Percentiles rank a stretch among this genome's conserved stretches.
Evolutionary conservation across 208 protist species (phyloP).

Genomic region (Wallacemonas sp.): DNA sequence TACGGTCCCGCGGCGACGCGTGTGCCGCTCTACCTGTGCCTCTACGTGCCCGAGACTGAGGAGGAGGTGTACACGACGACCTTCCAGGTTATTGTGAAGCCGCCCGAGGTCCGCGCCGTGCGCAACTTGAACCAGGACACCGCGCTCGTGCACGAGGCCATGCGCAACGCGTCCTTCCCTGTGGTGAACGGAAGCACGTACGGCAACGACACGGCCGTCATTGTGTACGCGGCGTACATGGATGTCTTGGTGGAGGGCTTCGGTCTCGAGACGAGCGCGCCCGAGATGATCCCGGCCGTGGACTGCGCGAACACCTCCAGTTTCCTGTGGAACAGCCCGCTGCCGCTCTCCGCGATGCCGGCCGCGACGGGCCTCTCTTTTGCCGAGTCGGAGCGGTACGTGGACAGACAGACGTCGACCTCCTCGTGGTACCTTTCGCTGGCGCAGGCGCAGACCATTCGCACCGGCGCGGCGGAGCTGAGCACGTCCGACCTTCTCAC

Average conservation of each 20-base stretch:
- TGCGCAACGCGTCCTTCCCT: constrained; percentile 12
- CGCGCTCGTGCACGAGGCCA: constrained; percentile 14
- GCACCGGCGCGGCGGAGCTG: constrained; percentile 36
- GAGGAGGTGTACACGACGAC: constrained; percentile 44
- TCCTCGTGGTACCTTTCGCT: constrained; percentile 72
- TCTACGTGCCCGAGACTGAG: constrained; percentile 62
- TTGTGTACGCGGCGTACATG: constrained; percentile 63
- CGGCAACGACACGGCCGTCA: constrained; percentile 21
- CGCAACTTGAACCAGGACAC: constrained; percentile 38
- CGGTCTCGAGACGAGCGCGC: constrained; percentile 44
- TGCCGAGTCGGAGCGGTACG: constrained; percentile 45
- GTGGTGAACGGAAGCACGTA: background rate
- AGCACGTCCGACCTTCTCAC: constrained; percentile 20
- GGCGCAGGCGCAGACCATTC: constrained; percentile 41
- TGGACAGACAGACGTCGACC: constrained; percentile 53
- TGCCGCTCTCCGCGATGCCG: constrained; percentile 54
- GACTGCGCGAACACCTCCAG: constrained; percentile 67
- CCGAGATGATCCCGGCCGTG: constrained; percentile 62
- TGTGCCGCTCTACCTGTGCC: constrained; percentile 52
- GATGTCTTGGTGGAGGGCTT: constrained; percentile 74
- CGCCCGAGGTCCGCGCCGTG: constrained; percentile 42
- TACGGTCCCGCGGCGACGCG: constrained; percentile 32
- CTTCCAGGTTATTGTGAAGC: constrained; percentile 60
- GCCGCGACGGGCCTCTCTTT: constrained; percentile 29
- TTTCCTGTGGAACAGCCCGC: constrained; percentile 63